Base-by-base conservation (phyloP, 768 basidiomycete genomes). In the Tricholoma sp. region DNA sequence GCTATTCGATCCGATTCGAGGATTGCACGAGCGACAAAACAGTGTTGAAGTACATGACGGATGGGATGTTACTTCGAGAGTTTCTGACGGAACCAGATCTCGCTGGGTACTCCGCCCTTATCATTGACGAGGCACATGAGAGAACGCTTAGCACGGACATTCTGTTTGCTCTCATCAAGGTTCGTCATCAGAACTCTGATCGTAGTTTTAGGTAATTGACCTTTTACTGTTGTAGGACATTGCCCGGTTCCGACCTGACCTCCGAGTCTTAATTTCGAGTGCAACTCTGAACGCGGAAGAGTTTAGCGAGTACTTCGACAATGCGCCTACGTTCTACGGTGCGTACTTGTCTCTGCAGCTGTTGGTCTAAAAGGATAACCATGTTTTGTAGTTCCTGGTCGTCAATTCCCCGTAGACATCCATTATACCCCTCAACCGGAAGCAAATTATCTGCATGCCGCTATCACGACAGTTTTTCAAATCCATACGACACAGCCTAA, bases 1-100 rank as follows among this genome's bases (percentile, higher is more conserved):
- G 97, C n/a, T 99, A 99, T 72, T 96, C 95, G 32, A 99, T 99
- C 64, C 92, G 97, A 31, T 99, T 99, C 74, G 97, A 99, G 73
- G 97, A 99, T 72, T 97, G 94, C 71, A 99, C 97, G 18, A 97
- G 93, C 76, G 94, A 98, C 79, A 98, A 97, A 78, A 99, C 97
- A 4, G 89, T 95, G 45, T 79, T 99, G 67, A 98, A 99, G 74
- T 99, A 99, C 74, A 97, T 99, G 97, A 99, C 97, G 45, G 97
- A 99, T 67, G 97, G 97, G 32, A 98, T 99, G 97, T 79, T 99
- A 24, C 75, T 98, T 46, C 83, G 97, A 66, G 94, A 98, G 72
- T 98, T 98, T 72, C 74, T 99, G 66, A 98, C 97, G 9, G 97
- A 99, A 71, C 97, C 97, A 0, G 93, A 95, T 74, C 73, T 99